Conservation (phyloP, 768 basidiomycete species). For the Rhodotorula kratochvilovae region DNA sequence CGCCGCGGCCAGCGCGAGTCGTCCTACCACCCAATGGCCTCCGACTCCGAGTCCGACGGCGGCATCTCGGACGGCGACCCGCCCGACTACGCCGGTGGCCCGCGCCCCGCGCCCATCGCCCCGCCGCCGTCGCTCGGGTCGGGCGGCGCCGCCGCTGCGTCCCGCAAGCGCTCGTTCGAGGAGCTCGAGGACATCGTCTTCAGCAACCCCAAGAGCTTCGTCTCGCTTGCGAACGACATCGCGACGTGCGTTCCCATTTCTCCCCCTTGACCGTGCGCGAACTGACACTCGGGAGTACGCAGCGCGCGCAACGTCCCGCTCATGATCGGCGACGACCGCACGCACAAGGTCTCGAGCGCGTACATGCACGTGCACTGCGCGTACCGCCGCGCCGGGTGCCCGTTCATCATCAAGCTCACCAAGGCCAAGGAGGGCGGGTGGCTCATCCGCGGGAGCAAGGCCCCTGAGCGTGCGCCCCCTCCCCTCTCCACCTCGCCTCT, state of each 20-base stretch:
- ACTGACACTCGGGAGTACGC: no score
- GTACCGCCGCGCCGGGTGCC: slow-evolving; percentile 30
- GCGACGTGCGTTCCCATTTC: slow-evolving; percentile 21
- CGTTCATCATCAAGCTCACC: slow-evolving; percentile 31
- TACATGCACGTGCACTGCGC: slow-evolving; percentile 39
- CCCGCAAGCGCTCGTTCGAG: slow-evolving; percentile 15
- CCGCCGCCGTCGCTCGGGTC: not conserved
- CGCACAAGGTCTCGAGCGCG: slow-evolving; percentile 28
- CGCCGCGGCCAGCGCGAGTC: not conserved
- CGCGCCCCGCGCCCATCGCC: slow-evolving; percentile 2
- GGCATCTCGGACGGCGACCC: slow-evolving; percentile 31
- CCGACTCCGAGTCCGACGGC: slow-evolving; percentile 10
- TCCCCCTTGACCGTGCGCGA: not conserved
- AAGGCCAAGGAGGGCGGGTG: slow-evolving; percentile 37
- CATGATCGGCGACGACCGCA: slow-evolving; percentile 35
- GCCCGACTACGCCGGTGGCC: not conserved
- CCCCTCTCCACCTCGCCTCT: no score
- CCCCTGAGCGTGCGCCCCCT: not conserved
- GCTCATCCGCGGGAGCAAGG: slow-evolving; percentile 13
- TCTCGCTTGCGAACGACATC: slow-evolving; percentile 13
- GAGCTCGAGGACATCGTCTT: slow-evolving; percentile 39
- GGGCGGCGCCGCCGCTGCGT: no score
- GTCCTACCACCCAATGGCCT: slow-evolving; percentile 19
- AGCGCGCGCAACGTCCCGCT: slow-evolving; percentile 21
- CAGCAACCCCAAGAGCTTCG: slow-evolving; percentile 25